These are phyloP conservation scores for Strigomonas culicis DNA, from an alignment of 208 protist genomes.

Conservation along the genomic window DNA sequence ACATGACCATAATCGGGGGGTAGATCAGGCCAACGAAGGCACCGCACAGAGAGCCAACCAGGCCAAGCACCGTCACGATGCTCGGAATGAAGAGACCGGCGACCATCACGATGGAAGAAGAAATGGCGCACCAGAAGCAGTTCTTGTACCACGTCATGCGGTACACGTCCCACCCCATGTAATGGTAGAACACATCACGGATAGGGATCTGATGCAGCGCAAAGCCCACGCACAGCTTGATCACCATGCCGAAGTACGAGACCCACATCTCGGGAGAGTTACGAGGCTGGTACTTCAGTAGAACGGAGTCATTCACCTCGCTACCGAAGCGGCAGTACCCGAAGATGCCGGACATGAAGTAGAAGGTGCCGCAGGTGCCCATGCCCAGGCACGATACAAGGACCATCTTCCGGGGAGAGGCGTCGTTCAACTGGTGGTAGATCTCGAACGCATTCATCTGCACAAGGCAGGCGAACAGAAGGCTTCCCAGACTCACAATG, in stretches of 20 bases:
- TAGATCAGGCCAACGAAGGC: constrained; percentile 73
- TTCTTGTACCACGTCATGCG: constrained; percentile 50
- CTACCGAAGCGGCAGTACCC: constrained; percentile 71
- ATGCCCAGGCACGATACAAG: constrained; percentile 31
- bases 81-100: constrained; percentile 56
- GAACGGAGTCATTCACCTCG: constrained; percentile 32
- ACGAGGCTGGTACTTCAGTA: constrained; percentile 57
- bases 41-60: constrained; percentile 61
- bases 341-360: constrained; percentile 75
- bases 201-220: constrained; percentile 57
- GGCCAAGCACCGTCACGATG: constrained; percentile 63
- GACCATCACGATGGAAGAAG: constrained; percentile 46
- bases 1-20: constrained; percentile 69
- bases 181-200: constrained; percentile 64
- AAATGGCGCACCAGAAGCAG: constrained; percentile 29
- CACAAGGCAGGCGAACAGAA: constrained; percentile 65
- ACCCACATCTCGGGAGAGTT: constrained; percentile 48
- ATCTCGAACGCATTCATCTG: constrained; percentile 75
- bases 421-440: constrained; percentile 59
- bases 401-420: constrained; percentile 46
- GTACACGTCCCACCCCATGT: constrained; percentile 31
- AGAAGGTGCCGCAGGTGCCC: constrained; percentile 48
- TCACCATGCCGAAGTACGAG: constrained; percentile 46
- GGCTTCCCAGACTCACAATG: constrained; percentile 52
- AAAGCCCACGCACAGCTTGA: constrained; percentile 65